A percentile compares a stretch with the other conserved stretches of the same genome.
phyloP scores from a whole-genome alignment of 2,329 filamentous ascomycete species.

The Cladosporium austrohemisphaericum region DNA sequence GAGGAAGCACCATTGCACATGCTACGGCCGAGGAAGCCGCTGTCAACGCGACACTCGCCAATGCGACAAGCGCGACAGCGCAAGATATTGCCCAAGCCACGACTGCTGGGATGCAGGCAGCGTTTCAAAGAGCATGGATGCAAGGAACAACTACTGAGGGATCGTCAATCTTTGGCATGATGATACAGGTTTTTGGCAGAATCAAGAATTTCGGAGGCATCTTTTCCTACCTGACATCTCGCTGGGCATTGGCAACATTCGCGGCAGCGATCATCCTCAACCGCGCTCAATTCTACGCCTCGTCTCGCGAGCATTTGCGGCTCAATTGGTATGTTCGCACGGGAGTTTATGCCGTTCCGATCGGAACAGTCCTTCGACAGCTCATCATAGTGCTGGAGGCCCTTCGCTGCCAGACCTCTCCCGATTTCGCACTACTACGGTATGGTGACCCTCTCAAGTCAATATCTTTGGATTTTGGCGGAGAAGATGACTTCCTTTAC shows the following conservation, averaged over 20 bases:
- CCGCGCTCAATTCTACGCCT: constrained; percentile 88
- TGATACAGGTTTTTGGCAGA: constrained; percentile 25
- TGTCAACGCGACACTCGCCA: constrained; percentile 38
- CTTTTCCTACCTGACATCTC: constrained; percentile 84
- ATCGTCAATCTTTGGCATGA: constrained; percentile 26
- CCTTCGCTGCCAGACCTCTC: constrained; percentile 81
- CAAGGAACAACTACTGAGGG: constrained; percentile 23
- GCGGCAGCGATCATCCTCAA: constrained; percentile 84
- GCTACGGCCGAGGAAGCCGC: constrained; percentile 48
- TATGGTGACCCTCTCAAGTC: constrained; percentile 44
- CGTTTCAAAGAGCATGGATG: constrained; percentile 24
- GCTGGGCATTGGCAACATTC: constrained; percentile 87
- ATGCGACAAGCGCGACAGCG: constrained; percentile 30
- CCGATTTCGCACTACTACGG: constrained; percentile 43
- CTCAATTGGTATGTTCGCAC: constrained; percentile 71
- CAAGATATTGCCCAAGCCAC: constrained; percentile 41
- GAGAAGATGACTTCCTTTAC: constrained; percentile 66
- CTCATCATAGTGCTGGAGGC: constrained; percentile 70
- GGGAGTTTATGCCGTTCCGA: constrained; percentile 65
- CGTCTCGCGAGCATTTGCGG: constrained; percentile 73
- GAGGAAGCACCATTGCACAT: constrained; percentile 58
- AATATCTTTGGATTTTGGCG: constrained; percentile 48
- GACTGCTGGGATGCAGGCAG: constrained; percentile 32
- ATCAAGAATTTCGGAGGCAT: constrained; percentile 71
- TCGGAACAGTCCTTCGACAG: constrained; percentile 66